Conservation (phyloP, 495 filamentous ascomycete genomes). For the Penicillium macrosclerotiorum region DNA sequence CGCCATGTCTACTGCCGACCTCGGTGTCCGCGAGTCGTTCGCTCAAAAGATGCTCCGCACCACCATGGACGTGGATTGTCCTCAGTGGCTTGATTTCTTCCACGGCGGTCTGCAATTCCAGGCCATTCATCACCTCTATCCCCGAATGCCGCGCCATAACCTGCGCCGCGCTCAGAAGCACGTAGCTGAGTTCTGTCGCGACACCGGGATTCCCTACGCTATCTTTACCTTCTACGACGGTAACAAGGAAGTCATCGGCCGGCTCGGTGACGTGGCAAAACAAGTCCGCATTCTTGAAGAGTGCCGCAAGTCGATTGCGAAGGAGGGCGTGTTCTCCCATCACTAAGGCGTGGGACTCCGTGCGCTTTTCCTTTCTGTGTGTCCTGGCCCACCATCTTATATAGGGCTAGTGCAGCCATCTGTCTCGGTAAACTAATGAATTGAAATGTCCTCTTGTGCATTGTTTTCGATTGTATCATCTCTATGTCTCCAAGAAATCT, state of each 20-base stretch:
- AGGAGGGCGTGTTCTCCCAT: slow-evolving; percentile 39
- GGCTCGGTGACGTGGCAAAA: slow-evolving; percentile 79
- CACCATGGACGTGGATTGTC: slow-evolving; percentile 97
- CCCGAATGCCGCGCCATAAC: slow-evolving; percentile 93
- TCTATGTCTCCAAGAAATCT: slow-evolving; percentile 12
- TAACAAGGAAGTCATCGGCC: slow-evolving; percentile 82
- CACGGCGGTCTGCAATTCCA: slow-evolving; percentile 97
- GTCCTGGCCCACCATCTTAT: slow-evolving; percentile 2
- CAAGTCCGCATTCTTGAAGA: slow-evolving; percentile 85
- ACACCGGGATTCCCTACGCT: slow-evolving; percentile 91
- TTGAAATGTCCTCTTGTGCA: slow-evolving; percentile 5
- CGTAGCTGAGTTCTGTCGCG: slow-evolving; percentile 84
- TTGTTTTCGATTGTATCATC: background rate
- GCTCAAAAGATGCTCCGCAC: slow-evolving; percentile 96
- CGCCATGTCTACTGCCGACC: slow-evolving; percentile 91
- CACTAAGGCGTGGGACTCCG: slow-evolving; percentile 13
- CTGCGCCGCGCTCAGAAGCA: slow-evolving; percentile 77
- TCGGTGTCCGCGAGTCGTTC: slow-evolving; percentile 85
- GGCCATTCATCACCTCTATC: slow-evolving; percentile 91
- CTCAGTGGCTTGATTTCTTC: slow-evolving; percentile 92
- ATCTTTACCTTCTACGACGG: slow-evolving; percentile 92
- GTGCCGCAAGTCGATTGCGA: slow-evolving; percentile 66
- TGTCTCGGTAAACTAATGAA: slow-evolving; percentile 14
- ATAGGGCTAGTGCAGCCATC: too few relatives aligned
- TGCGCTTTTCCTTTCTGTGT: background rate